A percentile compares a stretch with the other conserved stretches of the same genome.
Evolutionary conservation across 257 asterid genomes (phyloP).

Genomic region (Echium plantagineum): DNA sequence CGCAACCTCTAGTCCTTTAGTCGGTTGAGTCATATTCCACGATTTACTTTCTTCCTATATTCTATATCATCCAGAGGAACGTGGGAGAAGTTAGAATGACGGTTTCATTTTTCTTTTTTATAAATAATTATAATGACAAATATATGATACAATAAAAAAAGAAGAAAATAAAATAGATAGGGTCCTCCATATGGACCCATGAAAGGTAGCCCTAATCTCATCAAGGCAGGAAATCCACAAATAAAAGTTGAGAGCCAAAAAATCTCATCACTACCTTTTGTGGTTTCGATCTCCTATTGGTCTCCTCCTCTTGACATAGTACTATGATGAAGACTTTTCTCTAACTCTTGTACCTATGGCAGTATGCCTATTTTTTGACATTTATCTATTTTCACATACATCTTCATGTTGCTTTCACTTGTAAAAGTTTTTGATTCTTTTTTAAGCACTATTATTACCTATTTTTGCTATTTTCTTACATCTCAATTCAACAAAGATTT

Average conservation of each 20-base stretch:
- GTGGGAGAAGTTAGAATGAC: too few species aligned
- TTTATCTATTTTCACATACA: not conserved
- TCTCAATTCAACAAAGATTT: constrained; percentile 5
- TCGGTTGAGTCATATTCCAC: too few species aligned
- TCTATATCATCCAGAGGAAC: too few species aligned
- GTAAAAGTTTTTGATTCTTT: constrained; percentile 5
- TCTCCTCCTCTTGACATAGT: not conserved
- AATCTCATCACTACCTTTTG: constrained; percentile 15
- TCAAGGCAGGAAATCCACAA: not conserved
- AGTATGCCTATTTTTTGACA: constrained; percentile 8
- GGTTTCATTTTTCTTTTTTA: too few species aligned
- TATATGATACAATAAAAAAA: too few species aligned
- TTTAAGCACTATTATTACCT: not conserved
- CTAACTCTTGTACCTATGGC: constrained; percentile 30
- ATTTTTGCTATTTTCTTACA: constrained; percentile 4
- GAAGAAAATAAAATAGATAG: too few species aligned
- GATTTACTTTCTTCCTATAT: too few species aligned
- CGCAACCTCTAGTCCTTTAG: too few species aligned
- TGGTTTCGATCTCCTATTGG: constrained; percentile 52
- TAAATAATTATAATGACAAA: too few species aligned
- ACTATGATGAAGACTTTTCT: constrained; percentile 17
- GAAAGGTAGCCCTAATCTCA: not conserved
- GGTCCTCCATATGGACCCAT: not conserved
- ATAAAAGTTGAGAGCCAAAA: not conserved
- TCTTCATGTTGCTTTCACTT: constrained; percentile 1